phyloP scores from a whole-genome alignment of 1,284 basidiomycete species.

The Apiotrichum veenhuisii region DNA sequence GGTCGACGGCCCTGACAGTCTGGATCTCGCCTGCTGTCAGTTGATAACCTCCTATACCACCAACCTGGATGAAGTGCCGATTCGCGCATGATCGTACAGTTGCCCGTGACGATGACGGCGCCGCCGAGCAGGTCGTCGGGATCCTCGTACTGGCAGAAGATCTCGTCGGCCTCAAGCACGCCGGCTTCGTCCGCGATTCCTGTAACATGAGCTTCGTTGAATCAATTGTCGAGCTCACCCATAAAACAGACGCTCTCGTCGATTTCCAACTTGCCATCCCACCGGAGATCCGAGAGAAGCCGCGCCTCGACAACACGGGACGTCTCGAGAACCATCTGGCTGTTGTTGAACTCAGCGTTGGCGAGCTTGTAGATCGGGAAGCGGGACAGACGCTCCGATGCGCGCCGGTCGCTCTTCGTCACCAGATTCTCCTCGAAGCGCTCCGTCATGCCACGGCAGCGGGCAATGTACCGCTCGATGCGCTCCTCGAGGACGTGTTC shows the following conservation, averaged over 20 bases:
- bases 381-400: neutral
- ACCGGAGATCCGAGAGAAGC: conserved; percentile 24
- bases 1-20: conserved; percentile 25
- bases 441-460: conserved; percentile 12
- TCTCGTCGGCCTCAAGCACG: conserved; percentile 25
- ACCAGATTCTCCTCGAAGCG: conserved; percentile 8
- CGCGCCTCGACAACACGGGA: conserved; percentile 20
- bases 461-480: conserved; percentile 14
- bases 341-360: conserved; percentile 22
- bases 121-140: conserved; percentile 10
- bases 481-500: conserved; percentile 14
- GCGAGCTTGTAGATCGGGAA: conserved; percentile 26
- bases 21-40: conserved; percentile 23
- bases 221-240: conserved; percentile 8
- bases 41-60: neutral
- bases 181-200: conserved; percentile 31
- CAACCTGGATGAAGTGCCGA: conserved; percentile 23
- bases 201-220: neutral
- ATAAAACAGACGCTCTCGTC: conserved; percentile 25
- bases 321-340: conserved; percentile 25
- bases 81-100: conserved; percentile 26
- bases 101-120: conserved; percentile 19
- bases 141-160: conserved; percentile 32
- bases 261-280: conserved; percentile 27
- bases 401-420: conserved; percentile 8